These are phyloP conservation scores for Whalleya microplaca DNA, from an alignment of 2,329 filamentous ascomycete genomes.

Conservation along the genomic window DNA sequence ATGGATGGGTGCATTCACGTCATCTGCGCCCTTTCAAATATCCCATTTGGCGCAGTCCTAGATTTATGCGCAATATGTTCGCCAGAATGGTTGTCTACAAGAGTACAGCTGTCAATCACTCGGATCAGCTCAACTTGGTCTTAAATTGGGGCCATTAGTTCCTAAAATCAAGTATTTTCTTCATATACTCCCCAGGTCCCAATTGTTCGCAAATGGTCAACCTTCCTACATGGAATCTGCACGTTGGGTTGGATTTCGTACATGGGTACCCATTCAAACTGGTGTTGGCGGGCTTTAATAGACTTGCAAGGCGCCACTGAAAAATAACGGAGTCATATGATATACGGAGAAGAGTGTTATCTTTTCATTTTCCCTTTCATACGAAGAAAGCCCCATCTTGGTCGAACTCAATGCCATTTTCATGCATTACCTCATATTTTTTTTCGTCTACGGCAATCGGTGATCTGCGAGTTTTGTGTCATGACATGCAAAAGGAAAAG, in stretches of 20 bases:
- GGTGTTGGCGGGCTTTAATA: background rate
- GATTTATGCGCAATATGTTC: background rate
- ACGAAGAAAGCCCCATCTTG: constrained; percentile 5
- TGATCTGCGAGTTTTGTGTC: constrained; percentile 10
- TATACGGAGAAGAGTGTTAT: constrained; percentile 3
- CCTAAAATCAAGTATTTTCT: background rate
- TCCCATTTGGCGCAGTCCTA: background rate
- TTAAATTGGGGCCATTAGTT: background rate
- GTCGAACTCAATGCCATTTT: constrained; percentile 2
- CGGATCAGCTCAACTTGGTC: background rate
- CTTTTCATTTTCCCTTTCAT: constrained; percentile 1
- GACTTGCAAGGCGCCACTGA: background rate
- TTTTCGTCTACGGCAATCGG: constrained; percentile 4
- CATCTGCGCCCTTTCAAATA: background rate
- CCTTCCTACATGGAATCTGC: background rate
- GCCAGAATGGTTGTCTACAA: background rate
- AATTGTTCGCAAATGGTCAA: background rate
- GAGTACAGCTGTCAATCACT: background rate
- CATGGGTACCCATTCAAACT: background rate
- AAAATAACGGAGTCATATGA: background rate
- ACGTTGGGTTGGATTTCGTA: background rate
- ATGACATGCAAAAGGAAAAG: constrained; percentile 1
- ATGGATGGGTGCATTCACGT: background rate
- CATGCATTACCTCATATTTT: background rate
- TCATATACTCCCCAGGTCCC: background rate